Evolutionary conservation across 2,329 filamentous ascomycete genomes (phyloP), one percentile per base, ranked within the genome.

Genomic region (Neophaeococcomyces aloes): DNA sequence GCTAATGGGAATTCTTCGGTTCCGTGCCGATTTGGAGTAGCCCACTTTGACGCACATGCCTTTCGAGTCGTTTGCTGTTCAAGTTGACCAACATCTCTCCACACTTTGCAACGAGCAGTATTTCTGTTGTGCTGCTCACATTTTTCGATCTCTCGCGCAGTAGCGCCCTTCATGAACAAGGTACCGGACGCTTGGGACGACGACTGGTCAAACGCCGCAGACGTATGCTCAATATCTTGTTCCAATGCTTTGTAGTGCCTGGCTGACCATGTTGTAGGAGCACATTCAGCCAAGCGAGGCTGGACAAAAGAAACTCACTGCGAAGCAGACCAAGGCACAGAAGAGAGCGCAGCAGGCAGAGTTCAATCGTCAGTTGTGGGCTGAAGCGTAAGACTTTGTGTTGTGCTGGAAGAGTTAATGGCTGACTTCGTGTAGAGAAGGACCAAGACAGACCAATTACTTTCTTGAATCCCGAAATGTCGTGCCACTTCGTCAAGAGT

Each of bases 121-220:
- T 31, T 42, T 42, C 19, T 29, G 30, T 25, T 34, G 38, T 42
- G 35, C 30, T 42, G 25, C 17, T 42, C 10, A 30, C 29, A 27
- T 31, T 31, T 13, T 42, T 21, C 29, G 11, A 18, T n/a, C 25
- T 27, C 10, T 27, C 23, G 39, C 30, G 39, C 39, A 33, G 19
- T 15, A 27, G 39, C 39, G 39, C 39, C 39, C 38, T 34, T 27
- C 39, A 55, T 55, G 53, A 53, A 44, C 48, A 49, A 52, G 39
- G 44, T 48, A 30, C 80, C 83, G 29, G 78, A 87, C 61, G 88
- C 86, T 15, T 95, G 89, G 89, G 86, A 89, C 51, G 81, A 94
- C 56, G 85, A 94, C 58, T 96, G 88, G 87, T 85, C 89, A 61
- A 66, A 69, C 4, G 75, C 83, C 59, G 86, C 83, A 45, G 86